Percentiles rank a stretch among this genome's conserved stretches.
phyloP scores from a whole-genome alignment of 208 protist species.

The Leishmania guyanensis region DNA sequence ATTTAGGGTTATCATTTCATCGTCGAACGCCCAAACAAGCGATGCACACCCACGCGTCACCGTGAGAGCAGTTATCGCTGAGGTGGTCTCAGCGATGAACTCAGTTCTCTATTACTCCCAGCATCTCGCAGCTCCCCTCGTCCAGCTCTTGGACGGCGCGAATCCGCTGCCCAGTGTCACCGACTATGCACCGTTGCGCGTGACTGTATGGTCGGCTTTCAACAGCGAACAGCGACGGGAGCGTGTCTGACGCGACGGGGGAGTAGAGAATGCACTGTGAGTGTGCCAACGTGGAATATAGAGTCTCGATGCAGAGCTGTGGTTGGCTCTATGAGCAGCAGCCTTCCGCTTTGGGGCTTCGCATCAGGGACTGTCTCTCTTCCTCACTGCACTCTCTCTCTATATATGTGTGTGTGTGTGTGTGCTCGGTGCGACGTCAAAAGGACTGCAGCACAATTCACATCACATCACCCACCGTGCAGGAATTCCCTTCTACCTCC shows the following conservation, averaged over 20 bases:
- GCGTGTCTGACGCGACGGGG: background rate
- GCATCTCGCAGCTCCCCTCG: background rate
- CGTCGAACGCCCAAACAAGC: background rate
- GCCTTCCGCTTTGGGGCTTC: background rate
- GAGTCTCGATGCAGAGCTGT: background rate
- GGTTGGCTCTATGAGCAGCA: background rate
- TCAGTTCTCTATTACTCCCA: background rate
- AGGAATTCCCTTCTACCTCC: background rate
- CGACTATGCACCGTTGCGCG: background rate
- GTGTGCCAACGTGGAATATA: background rate
- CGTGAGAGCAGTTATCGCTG: background rate
- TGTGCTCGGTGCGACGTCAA: no score
- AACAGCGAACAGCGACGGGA: background rate
- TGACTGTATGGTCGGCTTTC: background rate
- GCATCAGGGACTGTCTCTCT: background rate
- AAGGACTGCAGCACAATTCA: background rate
- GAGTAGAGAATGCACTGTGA: background rate
- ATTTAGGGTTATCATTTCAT: background rate
- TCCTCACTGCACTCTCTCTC: background rate
- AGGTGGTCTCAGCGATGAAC: background rate
- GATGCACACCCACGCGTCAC: background rate
- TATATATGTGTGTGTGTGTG: background rate
- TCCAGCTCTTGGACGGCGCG: background rate
- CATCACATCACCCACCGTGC: background rate
- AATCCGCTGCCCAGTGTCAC: background rate